Evolutionary conservation across 139 green algal genomes (phyloP), one percentile per base, ranked within the genome.

Genomic region (Dunaliella primolecta): DNA sequence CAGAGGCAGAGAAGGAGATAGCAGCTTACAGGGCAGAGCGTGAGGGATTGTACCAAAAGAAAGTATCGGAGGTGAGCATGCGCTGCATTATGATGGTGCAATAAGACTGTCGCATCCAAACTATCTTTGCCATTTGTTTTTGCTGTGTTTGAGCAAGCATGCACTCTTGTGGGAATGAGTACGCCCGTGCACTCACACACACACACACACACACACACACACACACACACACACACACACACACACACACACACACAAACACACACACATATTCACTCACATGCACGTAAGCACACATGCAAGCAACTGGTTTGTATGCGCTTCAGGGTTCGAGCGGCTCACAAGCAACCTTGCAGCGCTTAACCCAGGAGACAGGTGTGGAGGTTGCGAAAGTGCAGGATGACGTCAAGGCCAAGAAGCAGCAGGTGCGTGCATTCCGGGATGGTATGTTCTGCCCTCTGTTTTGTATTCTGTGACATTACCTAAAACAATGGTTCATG

Each of bases 1-100:
- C 89, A 15, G 94, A 98, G 88, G 95, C 95, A 23, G 95, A 97
- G 83, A 90, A 87, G 72, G 95, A 98, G 84, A 93, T 98, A 57
- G 84, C 88, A 64, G 88, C 90, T 0, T 98, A 95, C 87, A 91
- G 91, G 38, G 84, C 90, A 3, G 91, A 97, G 89, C 88, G 92
- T 1, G 95, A 98, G 86, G 92, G 90, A 0, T 88, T 91, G 0
- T 98, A 95, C 87, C 89, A 96, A 84, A 93, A 95, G 85, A 92
- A 91, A 57, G 87, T 95, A 64, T 64, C 88, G 29, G 88, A 91
- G 85, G 91, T 92, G 71, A 24, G 82, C 57, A 78, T 55, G 30
- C 29, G 38, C 29, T 20, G 30, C n/a, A 11, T 82, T 30, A 30
- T 64, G 36, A 27, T 74, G 27, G 20, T 29, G 32, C 72, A 21